phyloP scores from a whole-genome alignment of 176 grass and related monocot genomes.

The Coix lacrymajobi region DNA sequence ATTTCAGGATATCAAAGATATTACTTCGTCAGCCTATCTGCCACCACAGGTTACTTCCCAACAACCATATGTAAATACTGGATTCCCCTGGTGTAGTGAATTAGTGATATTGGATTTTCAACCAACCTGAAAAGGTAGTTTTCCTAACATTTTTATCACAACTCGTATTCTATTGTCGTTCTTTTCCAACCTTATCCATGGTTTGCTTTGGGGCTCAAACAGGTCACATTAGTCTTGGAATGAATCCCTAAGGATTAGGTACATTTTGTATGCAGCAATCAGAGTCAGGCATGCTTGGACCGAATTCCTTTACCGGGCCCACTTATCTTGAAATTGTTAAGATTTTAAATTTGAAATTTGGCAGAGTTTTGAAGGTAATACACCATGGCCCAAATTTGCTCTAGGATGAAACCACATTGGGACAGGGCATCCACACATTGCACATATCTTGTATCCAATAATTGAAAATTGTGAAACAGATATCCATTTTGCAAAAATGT shows the following conservation, averaged over 20 bases:
- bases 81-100: conserved; percentile 35
- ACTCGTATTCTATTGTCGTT: background rate
- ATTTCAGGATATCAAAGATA: conserved; percentile 62
- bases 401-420: background rate
- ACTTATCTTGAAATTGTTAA: background rate
- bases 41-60: conserved; percentile 60
- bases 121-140: conserved; percentile 34
- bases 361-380: background rate
- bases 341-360: background rate
- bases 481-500: background rate
- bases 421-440: background rate
- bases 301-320: background rate
- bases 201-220: background rate
- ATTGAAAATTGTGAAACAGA: background rate
- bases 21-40: conserved; percentile 56
- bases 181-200: background rate
- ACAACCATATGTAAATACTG: conserved; percentile 58
- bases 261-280: background rate
- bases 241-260: background rate
- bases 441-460: background rate
- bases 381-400: background rate
- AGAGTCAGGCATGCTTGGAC: background rate
- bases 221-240: background rate
- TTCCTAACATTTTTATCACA: background rate
- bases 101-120: conserved; percentile 53